Percentiles rank a stretch among this genome's conserved stretches.
phyloP scores from a whole-genome alignment of 768 basidiomycete species.

The Candolleomyces efflorescens region DNA sequence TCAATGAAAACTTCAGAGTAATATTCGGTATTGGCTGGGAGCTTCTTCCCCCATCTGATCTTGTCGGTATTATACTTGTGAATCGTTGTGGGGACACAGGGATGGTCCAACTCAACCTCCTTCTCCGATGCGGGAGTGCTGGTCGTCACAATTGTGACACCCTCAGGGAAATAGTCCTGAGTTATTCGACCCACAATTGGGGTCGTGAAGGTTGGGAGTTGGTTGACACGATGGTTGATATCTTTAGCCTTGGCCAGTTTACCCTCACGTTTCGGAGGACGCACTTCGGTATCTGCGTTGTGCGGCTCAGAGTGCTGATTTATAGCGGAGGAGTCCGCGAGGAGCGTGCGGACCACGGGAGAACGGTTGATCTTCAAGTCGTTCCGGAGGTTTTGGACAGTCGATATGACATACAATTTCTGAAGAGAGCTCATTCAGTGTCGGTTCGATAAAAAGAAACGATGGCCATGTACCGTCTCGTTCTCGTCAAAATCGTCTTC shows the following conservation, averaged over 20 bases:
- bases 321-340: not conserved
- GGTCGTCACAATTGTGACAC: constrained; percentile 28
- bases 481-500: constrained; percentile 40
- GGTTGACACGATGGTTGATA: constrained; percentile 20
- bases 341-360: not conserved
- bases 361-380: constrained; percentile 5
- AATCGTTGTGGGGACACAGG: constrained; percentile 9
- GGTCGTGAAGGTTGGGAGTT: constrained; percentile 36
- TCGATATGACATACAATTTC: constrained; percentile 39
- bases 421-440: constrained; percentile 11
- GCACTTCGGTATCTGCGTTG: not conserved
- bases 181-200: constrained; percentile 44
- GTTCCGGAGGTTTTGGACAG: constrained; percentile 24
- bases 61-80: constrained; percentile 32
- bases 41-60: constrained; percentile 27
- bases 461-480: constrained; percentile 37
- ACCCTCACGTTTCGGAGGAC: not conserved
- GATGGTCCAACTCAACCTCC: not conserved
- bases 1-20: constrained; percentile 53
- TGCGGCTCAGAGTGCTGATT: not conserved
- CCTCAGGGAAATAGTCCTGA: constrained; percentile 38
- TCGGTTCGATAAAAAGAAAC: not conserved
- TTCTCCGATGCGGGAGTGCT: not conserved
- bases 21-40: not conserved
- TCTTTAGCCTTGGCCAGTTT: constrained; percentile 17